A percentile compares a stretch with the other conserved stretches of the same genome.
These are phyloP conservation scores for Trifolium fragiferum DNA, from an alignment of 306 rosid species.

Conservation along the genomic window DNA sequence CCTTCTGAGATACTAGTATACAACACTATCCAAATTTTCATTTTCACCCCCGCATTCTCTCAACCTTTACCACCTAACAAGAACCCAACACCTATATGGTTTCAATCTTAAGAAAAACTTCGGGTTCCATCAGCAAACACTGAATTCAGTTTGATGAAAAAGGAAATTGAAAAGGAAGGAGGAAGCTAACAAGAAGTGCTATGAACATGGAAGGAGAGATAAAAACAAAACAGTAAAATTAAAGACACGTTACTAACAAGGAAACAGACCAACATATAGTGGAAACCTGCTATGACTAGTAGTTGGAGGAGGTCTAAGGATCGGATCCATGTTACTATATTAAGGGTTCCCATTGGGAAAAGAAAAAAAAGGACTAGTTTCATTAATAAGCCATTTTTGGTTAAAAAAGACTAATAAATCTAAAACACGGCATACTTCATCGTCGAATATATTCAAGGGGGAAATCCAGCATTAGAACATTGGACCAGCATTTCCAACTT, in stretches of 20 bases:
- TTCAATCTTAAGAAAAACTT: not conserved
- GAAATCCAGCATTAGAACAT: not conserved
- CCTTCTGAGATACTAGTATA: too few relatives aligned
- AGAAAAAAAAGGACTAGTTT: not conserved
- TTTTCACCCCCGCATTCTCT: not conserved
- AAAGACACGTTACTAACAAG: not conserved
- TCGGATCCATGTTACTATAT: not conserved
- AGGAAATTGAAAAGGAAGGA: not conserved
- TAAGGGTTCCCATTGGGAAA: not conserved
- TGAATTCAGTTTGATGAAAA: not conserved
- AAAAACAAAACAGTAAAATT: not conserved
- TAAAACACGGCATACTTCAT: not conserved
- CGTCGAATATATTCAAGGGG: not conserved
- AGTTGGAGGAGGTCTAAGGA: not conserved
- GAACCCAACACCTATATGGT: not conserved
- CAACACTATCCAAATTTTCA: not conserved
- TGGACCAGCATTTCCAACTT: not conserved
- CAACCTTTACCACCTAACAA: not conserved
- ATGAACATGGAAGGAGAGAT: not conserved
- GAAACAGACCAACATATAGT: not conserved
- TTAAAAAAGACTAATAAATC: not conserved
- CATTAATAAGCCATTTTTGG: not conserved
- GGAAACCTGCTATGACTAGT: not conserved
- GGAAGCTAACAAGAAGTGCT: not conserved
- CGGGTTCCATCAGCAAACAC: not conserved